Evolutionary conservation across 306 rosid species (phyloP).

Genomic region (Cicer cuneatum): DNA sequence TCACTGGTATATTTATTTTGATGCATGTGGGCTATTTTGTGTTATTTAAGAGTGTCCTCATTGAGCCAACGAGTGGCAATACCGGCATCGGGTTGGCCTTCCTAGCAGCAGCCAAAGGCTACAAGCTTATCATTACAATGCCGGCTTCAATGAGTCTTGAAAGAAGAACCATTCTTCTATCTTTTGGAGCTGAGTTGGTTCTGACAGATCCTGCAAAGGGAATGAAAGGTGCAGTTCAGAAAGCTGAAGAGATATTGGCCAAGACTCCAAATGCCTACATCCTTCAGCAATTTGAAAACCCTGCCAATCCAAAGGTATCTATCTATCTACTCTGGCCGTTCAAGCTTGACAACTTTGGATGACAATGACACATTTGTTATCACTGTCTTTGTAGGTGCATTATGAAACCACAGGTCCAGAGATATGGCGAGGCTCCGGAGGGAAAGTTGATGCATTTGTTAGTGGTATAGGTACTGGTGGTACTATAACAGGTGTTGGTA

Average conservation of each 20-base stretch:
- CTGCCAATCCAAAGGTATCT: conserved; percentile 83
- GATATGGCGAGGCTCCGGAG: conserved; percentile 76
- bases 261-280: conserved; percentile 76
- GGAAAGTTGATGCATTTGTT: conserved; percentile 71
- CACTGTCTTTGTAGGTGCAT: conserved; percentile 54
- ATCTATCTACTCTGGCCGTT: conserved; percentile 5
- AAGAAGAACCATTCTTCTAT: conserved; percentile 71
- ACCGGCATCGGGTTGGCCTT: conserved; percentile 84
- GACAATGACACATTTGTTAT: conserved; percentile 10
- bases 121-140: conserved; percentile 75
- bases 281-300: conserved; percentile 82
- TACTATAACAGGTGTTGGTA: conserved; percentile 82
- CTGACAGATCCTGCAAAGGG: conserved; percentile 83
- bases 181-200: conserved; percentile 81
- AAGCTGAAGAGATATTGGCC: conserved; percentile 80
- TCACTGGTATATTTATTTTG: conserved; percentile 18
- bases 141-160: conserved; percentile 89
- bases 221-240: conserved; percentile 81
- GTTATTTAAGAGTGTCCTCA: conserved; percentile 69
- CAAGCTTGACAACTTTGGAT: conserved; percentile 13
- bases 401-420: conserved; percentile 90
- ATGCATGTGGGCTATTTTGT: conserved; percentile 23
- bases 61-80: conserved; percentile 67
- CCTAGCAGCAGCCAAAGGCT: conserved; percentile 77
- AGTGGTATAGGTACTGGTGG: conserved; percentile 87